Evolutionary conservation across 2,329 filamentous ascomycete species (phyloP).

Genomic region (Escovopsis sp.): DNA sequence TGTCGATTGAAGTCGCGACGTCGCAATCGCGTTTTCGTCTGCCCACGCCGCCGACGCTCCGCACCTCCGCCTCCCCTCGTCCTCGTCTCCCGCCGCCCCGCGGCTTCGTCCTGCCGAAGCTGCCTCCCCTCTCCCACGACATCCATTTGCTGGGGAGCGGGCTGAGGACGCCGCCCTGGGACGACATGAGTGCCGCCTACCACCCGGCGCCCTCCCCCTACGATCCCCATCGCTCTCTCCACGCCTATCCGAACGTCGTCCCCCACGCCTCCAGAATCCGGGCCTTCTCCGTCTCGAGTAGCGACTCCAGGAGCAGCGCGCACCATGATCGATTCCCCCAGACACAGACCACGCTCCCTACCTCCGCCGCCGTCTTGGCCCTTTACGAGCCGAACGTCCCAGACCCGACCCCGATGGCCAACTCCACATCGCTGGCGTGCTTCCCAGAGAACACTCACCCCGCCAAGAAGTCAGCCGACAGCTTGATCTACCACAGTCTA

Average conservation of each 20-base stretch:
- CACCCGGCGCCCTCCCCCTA: conserved; percentile 32
- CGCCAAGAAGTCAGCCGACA: conserved; percentile 24
- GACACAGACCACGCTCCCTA: conserved; percentile 13
- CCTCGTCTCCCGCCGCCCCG: conserved; percentile 7
- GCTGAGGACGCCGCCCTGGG: conserved; percentile 34
- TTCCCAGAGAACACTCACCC: conserved; percentile 9
- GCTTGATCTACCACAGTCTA: conserved; percentile 42
- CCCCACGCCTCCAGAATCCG: conserved; percentile 19
- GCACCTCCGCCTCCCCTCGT: conserved; percentile 8
- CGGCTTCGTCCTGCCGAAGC: conserved; percentile 11
- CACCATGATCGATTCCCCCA: conserved; percentile 17
- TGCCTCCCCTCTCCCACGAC: conserved; percentile 9
- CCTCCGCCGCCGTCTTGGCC: conserved; percentile 4
- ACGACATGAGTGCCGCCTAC: conserved; percentile 39
- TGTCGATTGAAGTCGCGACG: conserved; percentile 15
- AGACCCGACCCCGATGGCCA: conserved; percentile 15
- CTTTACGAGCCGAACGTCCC: too few species aligned
- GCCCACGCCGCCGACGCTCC: conserved; percentile 9
- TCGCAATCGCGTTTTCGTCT: conserved; percentile 9
- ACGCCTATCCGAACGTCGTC: conserved; percentile 21
- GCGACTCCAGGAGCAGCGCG: conserved; percentile 16
- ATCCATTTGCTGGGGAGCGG: conserved; percentile 17
- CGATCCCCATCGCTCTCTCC: conserved; percentile 27
- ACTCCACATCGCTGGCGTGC: too few species aligned
- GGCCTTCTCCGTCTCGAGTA: conserved; percentile 10